These are phyloP conservation scores for Mycogone perniciosa DNA, from an alignment of 2,329 filamentous ascomycete species.

Conservation along the genomic window DNA sequence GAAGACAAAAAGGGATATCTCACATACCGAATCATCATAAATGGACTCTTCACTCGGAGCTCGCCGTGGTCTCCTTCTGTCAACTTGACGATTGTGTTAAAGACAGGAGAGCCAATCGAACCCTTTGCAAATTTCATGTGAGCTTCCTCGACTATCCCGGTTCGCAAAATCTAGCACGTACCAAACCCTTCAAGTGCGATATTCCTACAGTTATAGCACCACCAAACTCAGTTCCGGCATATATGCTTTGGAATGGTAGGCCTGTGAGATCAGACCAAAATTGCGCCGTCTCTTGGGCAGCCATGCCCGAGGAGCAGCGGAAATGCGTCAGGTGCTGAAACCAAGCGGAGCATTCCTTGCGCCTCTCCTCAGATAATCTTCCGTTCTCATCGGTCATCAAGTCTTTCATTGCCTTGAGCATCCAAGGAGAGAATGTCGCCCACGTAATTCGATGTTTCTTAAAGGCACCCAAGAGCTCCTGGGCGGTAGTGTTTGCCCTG, in stretches of 20 bases:
- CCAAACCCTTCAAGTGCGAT: neutral
- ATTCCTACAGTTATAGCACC: neutral
- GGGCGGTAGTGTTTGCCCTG: neutral
- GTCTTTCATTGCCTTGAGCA: constrained; percentile 10
- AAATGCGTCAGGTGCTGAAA: constrained; percentile 1
- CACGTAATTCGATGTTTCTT: constrained; percentile 7
- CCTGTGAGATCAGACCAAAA: constrained; percentile 12
- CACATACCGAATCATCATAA: constrained; percentile 13
- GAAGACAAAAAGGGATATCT: neutral
- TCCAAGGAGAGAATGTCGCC: constrained; percentile 4
- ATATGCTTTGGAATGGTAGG: constrained; percentile 6
- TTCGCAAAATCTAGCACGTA: neutral
- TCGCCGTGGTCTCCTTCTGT: constrained; percentile 15
- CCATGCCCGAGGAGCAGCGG: neutral
- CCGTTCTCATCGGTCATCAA: neutral
- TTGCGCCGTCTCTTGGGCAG: neutral
- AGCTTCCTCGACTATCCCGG: neutral
- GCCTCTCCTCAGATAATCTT: neutral
- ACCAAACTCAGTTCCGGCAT: constrained; percentile 10
- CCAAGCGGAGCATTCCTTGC: neutral
- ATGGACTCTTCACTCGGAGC: constrained; percentile 11
- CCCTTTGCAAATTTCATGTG: neutral
- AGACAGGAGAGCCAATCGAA: neutral
- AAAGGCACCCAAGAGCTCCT: constrained; percentile 8
- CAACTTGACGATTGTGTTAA: neutral